Evolutionary conservation across 1,284 basidiomycete species (phyloP).

Genomic region (Ganoderma meredithae): DNA sequence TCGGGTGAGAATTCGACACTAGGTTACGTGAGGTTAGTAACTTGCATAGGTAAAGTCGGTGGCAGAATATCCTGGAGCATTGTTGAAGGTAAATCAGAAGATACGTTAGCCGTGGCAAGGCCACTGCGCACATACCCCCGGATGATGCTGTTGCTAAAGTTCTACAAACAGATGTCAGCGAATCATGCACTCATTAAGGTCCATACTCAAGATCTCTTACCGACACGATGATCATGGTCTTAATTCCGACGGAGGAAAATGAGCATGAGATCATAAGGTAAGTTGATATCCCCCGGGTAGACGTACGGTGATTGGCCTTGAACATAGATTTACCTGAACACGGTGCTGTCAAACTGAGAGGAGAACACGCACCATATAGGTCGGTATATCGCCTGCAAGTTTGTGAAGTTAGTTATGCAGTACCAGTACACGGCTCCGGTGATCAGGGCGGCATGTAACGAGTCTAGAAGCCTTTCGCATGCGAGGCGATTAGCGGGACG

Average conservation of each 20-base stretch:
- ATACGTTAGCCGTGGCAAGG: not conserved
- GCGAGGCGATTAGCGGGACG: not conserved
- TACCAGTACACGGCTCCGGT: constrained; percentile 35
- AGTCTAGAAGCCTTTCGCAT: constrained; percentile 30
- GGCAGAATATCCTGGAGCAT: constrained; percentile 30
- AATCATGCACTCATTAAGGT: not conserved
- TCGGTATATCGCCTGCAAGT: constrained; percentile 24
- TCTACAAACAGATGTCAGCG: constrained; percentile 19
- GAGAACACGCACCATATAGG: constrained; percentile 31
- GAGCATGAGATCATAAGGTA: not conserved
- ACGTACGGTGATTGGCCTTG: constrained; percentile 33
- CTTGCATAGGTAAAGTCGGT: constrained; percentile 33
- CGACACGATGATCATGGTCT: constrained; percentile 37
- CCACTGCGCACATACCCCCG: constrained; percentile 25
- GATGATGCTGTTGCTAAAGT: constrained; percentile 35
- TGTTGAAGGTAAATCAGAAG: not conserved
- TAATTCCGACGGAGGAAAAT: not conserved
- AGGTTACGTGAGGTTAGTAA: not conserved
- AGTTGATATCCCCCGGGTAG: too few relatives aligned
- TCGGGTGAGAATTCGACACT: not conserved
- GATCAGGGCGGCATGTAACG: constrained; percentile 32
- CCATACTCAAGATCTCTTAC: constrained; percentile 15
- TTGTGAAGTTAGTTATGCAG: constrained; percentile 32
- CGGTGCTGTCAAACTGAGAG: not conserved
- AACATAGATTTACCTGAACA: not conserved